Evolutionary conservation across 768 basidiomycete genomes (phyloP), one percentile per base, ranked within the genome.

Genomic region (Daedalea quercina): DNA sequence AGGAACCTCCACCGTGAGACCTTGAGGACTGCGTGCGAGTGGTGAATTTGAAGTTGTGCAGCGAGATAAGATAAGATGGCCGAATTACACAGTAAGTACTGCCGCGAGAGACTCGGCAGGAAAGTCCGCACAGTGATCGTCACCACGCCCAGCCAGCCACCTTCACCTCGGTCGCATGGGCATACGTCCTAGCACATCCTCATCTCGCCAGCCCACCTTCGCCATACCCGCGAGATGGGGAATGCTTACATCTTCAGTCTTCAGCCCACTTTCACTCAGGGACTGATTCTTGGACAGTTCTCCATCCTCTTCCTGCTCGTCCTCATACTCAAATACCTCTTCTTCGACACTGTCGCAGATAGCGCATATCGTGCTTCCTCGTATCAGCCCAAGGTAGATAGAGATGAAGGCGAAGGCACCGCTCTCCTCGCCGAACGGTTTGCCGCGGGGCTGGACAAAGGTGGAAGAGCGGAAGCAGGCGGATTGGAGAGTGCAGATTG

Each of bases 261-360:
- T 41, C 82, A 87, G 60, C 90, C 87, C 20, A 94, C 91, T 1
- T 99, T 99, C 70, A 96, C 94, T 0, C 94, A 97, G 65, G 95
- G 95, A 15, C 80, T 99, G 33, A 74, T 99, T 35, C 70, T 97
- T 42, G 95, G 95, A 52, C 95, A 98, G 68, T 75, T 91, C 20
- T 94, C 93, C 23, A 85, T 99, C 60, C 73, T 92, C 42, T 62
- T 87, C 47, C 76, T 94, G 44, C 77, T 90, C 25, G 76, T 75
- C 44, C 71, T 94, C 56, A 80, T 99, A 65, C 82, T 99, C 70
- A 90, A 90, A 65, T 98, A 96, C 71, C 84, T 98, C 52, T 96
- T 99, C 65, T 85, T 99, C 57, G 91, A 96, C 60, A 82, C 89
- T 6, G 60, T 57, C 17, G 76, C 81, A 24, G 73, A 78, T 54